Percentiles rank a stretch among this genome's conserved stretches.
Evolutionary conservation across 179 eudicot species (phyloP).

Genomic region (Nepenthes alata): DNA sequence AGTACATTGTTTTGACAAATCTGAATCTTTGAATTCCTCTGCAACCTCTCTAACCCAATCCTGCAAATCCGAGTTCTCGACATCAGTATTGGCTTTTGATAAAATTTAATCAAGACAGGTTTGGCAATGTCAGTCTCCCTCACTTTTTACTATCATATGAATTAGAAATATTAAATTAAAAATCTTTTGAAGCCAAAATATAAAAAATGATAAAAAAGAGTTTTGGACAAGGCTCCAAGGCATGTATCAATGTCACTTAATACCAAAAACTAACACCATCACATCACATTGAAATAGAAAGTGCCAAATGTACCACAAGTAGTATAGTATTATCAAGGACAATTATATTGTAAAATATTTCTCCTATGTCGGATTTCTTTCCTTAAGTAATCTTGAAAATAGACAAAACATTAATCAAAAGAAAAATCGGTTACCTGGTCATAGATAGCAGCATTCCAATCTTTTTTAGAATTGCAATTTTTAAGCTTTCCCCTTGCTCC

Average conservation of each 20-base stretch:
- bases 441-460: conserved; percentile 17
- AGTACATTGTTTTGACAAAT: conserved; percentile 43
- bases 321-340: neutral
- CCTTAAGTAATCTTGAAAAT: neutral
- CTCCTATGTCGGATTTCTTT: too few species aligned
- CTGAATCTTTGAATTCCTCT: conserved; percentile 32
- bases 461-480: conserved; percentile 31
- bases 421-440: conserved; percentile 3
- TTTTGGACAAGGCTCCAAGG: too few species aligned
- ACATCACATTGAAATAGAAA: too few species aligned
- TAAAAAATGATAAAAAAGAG: neutral
- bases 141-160: too few species aligned
- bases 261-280: too few species aligned
- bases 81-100: too few species aligned
- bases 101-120: too few species aligned
- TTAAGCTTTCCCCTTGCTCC: conserved; percentile 29
- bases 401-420: neutral
- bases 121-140: too few species aligned
- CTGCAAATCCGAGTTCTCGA: conserved; percentile 8
- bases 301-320: neutral
- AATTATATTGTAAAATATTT: neutral
- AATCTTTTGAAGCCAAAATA: neutral
- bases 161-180: too few species aligned
- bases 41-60: conserved; percentile 25
- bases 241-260: too few species aligned